Evolutionary conservation across 1,284 basidiomycete species (phyloP).

Genomic region (Pyrrhoderma lamaoense): DNA sequence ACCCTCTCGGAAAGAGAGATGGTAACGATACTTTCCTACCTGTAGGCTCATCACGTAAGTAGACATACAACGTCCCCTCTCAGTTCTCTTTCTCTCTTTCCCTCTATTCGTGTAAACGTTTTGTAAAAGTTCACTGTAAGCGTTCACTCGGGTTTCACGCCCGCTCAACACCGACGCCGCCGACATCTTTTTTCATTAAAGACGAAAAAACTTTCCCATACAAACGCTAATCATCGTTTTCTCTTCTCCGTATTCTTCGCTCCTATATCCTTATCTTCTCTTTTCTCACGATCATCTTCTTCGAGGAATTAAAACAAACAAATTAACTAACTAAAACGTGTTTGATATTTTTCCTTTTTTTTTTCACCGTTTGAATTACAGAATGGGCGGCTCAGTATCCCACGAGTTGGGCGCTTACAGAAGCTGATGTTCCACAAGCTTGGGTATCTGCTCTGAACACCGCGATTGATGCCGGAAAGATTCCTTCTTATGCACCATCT

Average conservation of each 20-base stretch:
- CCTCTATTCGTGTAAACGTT: no score
- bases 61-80: background rate
- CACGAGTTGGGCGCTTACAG: constrained; percentile 32
- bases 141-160: background rate
- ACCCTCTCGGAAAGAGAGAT: constrained; percentile 22
- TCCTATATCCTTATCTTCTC: no score
- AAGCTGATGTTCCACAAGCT: constrained; percentile 39
- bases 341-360: background rate
- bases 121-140: no score
- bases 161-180: no score
- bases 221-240: constrained; percentile 2
- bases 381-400: constrained; percentile 58
- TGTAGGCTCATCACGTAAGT: constrained; percentile 54
- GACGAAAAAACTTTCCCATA: background rate
- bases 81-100: background rate
- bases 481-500: constrained; percentile 59
- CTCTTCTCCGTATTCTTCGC: constrained; percentile 1
- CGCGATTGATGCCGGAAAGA: constrained; percentile 61
- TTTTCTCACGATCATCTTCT: no score
- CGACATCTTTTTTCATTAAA: background rate
- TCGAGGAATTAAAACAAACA: no score
- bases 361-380: constrained; percentile 24
- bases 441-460: constrained; percentile 65
- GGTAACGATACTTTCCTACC: constrained; percentile 55
- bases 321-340: no score